Percentiles rank a stretch among this genome's conserved stretches.
Evolutionary conservation across 345 rosid genomes (phyloP).

Genomic region (Eucalyptus fibrosa): DNA sequence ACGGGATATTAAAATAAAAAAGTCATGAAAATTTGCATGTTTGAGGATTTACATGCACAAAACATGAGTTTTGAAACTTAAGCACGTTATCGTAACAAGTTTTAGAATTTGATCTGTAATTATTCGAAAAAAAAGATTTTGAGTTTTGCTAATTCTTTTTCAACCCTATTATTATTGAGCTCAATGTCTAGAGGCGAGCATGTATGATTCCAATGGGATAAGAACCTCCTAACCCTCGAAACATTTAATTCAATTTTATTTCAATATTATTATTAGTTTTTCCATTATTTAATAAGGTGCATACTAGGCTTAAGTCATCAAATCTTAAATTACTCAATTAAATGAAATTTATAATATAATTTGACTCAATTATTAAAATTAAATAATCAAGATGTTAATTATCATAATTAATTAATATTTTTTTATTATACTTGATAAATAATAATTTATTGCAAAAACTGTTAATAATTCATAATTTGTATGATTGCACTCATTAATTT

Average conservation of each 20-base stretch:
- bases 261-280: neutral
- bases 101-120: too few relatives aligned
- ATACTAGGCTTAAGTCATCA: neutral
- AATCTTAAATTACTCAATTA: neutral
- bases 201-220: neutral
- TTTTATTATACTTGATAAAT: neutral
- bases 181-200: neutral
- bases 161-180: neutral
- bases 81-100: too few relatives aligned
- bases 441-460: neutral
- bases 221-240: neutral
- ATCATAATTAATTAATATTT: neutral
- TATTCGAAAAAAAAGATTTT: neutral
- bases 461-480: neutral
- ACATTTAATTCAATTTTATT: neutral
- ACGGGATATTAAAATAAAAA: too few relatives aligned
- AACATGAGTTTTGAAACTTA: too few relatives aligned
- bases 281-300: neutral
- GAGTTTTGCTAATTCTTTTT: neutral
- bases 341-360: neutral
- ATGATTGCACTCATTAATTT: neutral
- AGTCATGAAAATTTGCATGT: too few relatives aligned
- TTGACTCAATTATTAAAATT: neutral
- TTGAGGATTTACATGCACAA: too few relatives aligned
- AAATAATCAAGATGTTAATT: neutral